A percentile compares a stretch with the other conserved stretches of the same genome.
Evolutionary conservation across 2,329 filamentous ascomycete genomes (phyloP).

Genomic region (Beauveria pseudobassiana): DNA sequence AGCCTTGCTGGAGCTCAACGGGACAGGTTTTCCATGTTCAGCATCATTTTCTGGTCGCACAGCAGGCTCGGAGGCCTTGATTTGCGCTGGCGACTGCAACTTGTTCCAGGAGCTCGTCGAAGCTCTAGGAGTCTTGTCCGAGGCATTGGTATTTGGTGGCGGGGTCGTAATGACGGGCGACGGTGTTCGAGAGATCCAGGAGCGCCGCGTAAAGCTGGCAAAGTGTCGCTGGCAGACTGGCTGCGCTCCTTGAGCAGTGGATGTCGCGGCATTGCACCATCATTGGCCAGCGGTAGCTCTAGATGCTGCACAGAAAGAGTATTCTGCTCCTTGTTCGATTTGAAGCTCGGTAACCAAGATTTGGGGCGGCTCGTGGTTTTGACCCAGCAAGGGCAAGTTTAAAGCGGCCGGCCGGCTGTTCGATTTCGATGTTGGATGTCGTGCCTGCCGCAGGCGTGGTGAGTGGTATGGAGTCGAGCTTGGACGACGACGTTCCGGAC

Average conservation of each 20-base stretch:
- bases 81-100: constrained; percentile 14
- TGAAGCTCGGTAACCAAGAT: constrained; percentile 45
- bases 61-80: constrained; percentile 1
- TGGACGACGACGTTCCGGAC: constrained; percentile 16
- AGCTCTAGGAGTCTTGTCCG: constrained; percentile 20
- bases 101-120: constrained; percentile 19
- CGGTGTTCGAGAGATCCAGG: constrained; percentile 46
- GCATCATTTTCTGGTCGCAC: constrained; percentile 2
- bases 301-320: constrained; percentile 18
- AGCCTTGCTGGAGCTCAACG: constrained; percentile 35
- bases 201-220: constrained; percentile 41
- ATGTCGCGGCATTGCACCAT: constrained; percentile 15
- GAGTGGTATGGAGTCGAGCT: not conserved
- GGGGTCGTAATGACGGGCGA: constrained; percentile 33
- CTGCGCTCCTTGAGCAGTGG: constrained; percentile 26
- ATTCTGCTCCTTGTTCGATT: constrained; percentile 25
- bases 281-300: constrained; percentile 20
- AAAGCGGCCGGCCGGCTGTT: constrained; percentile 19
- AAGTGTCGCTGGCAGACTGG: constrained; percentile 39
- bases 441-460: not conserved
- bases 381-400: not conserved
- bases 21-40: constrained; percentile 24
- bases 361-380: constrained; percentile 39
- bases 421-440: constrained; percentile 28
- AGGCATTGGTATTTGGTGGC: constrained; percentile 17